Base-by-base conservation (phyloP, 108 stramenopile species). In the Discostella pseudostelligera region DNA sequence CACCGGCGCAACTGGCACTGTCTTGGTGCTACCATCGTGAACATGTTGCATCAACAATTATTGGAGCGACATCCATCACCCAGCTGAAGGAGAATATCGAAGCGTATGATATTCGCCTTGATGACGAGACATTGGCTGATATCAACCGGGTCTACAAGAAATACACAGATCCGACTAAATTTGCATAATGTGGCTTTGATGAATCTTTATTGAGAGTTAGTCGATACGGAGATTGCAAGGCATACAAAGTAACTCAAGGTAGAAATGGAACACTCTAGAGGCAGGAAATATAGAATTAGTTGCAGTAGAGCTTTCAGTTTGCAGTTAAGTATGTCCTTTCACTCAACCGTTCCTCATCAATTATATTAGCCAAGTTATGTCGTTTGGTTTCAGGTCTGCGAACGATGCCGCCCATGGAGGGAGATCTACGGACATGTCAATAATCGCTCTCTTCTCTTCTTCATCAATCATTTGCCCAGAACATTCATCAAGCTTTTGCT, bases 1-100 rank as follows among this genome's bases (percentile, higher is more conserved):
- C 84, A 1, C 84, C 96, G 9, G 63, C 92, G 0, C 61, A 93
- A 78, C 59, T 97, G 48, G 92, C 97, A 26, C 65, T 96, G 53
- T 59, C 84, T 25, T 96, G 92, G 87, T 91, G 96, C 49, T 93
- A 92, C 59, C 86, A 89, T 50, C 72, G 85, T 62, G 81, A 83
- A 43, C 84, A 88, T 56, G 95, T 96, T 21, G 76, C 83, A 8
- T 90, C 92, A 0, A 89, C 94, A 1, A 92, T 98, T 53, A 88
- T 98, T 67, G 96, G 96, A 29, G 96, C 95, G 7, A 98, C 96
- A 0, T 81, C 83, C 4, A 67, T 92, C 48, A 59, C 72, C 3
- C 97, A 98, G 61, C 60, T 98, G 14, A 55, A 89, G 12, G 90
- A 96, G 76, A 82, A 93, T 60, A 73, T 81, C 17, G 65, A 77